Base-by-base conservation (phyloP, 495 filamentous ascomycete genomes). In the Chaetomium fimeti region DNA sequence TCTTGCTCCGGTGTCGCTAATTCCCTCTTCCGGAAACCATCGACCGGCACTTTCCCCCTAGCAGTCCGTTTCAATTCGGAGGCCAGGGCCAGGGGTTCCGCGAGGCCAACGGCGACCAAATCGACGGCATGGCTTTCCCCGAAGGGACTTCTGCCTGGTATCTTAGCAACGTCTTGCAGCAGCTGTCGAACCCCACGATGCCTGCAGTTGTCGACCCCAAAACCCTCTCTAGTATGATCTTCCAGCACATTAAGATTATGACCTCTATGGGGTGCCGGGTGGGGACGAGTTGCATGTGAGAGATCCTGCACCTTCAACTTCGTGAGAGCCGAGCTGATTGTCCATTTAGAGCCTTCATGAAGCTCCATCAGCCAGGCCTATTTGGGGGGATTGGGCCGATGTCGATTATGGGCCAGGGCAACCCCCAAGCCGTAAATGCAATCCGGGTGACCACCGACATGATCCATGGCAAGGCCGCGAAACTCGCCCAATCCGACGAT, bases 241-340 rank as follows among this genome's bases (percentile, higher is more conserved):
- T 40, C 20, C 40, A 61, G 2, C 69, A 72, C 42, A 66, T 69
- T 0, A 55, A 60, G 24, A 52, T 57, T 13, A 42, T 68, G 27
- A 13, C 62, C n/a, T 54, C 61, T 0, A 36, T 24, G 13, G 68
- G 57, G 47, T 67, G 65, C 62, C 64, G 56, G 43, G 59, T 75
- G 42, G 69, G 66, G 6, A 70, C 71, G 11, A 70, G 72, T 60
- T 68, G 71, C 61, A 72, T 75, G 72, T 73, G 68, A 61, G 43
- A 36, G 6, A 36, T 36, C 32, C 32, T 11, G 32, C 32, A 5
- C 32, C 3, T 36, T 36, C 32, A 36, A 36, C 32, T 36, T 11
- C 32, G 32, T 36, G 32, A 9, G 32, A 11, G 8, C 32, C 32
- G 32, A 36, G 32, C 32, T 36, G 32, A 36, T 36, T 28, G 7